Conservation (phyloP, 129 eudicot genomes). For the Escallonia rubra region DNA sequence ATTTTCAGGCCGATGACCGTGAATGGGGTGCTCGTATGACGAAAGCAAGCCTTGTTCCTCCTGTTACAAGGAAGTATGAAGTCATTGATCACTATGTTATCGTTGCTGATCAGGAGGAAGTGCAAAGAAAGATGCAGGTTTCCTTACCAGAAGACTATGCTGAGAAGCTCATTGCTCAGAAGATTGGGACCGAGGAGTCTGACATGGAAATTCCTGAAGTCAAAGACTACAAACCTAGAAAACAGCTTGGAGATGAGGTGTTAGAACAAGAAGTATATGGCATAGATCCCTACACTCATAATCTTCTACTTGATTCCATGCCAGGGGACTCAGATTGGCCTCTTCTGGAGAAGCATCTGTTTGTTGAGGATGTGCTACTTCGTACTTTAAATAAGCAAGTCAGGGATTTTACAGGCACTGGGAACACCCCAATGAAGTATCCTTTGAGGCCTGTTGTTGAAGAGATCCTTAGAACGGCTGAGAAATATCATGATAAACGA, state of each 20-base stretch:
- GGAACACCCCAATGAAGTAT: constrained; percentile 86
- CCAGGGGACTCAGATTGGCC: constrained; percentile 87
- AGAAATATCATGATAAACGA: constrained; percentile 45
- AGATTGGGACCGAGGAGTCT: constrained; percentile 83
- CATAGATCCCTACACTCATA: constrained; percentile 95
- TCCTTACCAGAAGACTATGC: constrained; percentile 87
- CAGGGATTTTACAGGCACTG: constrained; percentile 72
- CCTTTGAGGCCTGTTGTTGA: constrained; percentile 64
- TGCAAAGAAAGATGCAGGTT: constrained; percentile 79
- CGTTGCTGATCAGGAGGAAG: constrained; percentile 86
- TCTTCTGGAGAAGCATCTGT: constrained; percentile 72
- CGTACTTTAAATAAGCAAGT: constrained; percentile 78
- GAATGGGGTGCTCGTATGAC: constrained; percentile 99
- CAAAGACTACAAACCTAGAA: constrained; percentile 84
- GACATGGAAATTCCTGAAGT: constrained; percentile 98
- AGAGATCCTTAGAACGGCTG: constrained; percentile 52
- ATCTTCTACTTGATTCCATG: constrained; percentile 91
- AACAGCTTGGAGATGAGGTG: constrained; percentile 88
- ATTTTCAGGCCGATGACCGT: constrained; percentile 64
- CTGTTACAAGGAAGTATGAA: constrained; percentile 92
- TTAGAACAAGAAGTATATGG: constrained; percentile 98
- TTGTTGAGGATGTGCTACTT: constrained; percentile 84
- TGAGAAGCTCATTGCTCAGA: constrained; percentile 71
- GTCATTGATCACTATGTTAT: constrained; percentile 85
- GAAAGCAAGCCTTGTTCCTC: constrained; percentile 93